These are phyloP conservation scores for Blastobotrys malaysiensis DNA, from an alignment of 1,139 yeast species.

Conservation along the genomic window DNA sequence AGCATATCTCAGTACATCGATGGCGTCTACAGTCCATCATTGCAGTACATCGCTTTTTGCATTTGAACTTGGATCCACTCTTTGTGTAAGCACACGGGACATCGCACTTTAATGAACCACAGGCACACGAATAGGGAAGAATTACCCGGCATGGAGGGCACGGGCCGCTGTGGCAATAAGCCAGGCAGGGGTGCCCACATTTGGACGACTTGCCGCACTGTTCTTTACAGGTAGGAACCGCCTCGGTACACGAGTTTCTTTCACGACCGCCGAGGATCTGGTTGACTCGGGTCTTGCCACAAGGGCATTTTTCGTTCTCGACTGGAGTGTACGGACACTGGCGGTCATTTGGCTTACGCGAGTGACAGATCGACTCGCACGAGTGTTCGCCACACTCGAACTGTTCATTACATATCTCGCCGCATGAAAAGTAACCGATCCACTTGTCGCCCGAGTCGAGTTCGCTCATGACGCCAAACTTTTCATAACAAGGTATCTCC, in stretches of 20 bases:
- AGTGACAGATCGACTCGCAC: conserved; percentile 55
- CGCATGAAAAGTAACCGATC: conserved; percentile 64
- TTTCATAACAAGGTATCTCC: conserved; percentile 21
- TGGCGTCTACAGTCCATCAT: conserved; percentile 78
- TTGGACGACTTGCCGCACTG: conserved; percentile 55
- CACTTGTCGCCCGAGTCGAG: conserved; percentile 35
- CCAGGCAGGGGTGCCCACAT: conserved; percentile 70
- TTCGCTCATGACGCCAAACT: conserved; percentile 19
- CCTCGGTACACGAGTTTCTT: conserved; percentile 54
- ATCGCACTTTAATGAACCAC: conserved; percentile 45
- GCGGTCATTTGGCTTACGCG: conserved; percentile 40
- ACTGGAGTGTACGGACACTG: conserved; percentile 63
- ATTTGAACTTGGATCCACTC: conserved; percentile 50
- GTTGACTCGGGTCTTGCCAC: conserved; percentile 53
- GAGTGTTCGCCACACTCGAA: conserved; percentile 67
- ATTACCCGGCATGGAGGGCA: conserved; percentile 58
- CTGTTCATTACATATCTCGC: conserved; percentile 42
- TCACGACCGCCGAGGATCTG: conserved; percentile 36
- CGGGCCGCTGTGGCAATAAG: conserved; percentile 69
- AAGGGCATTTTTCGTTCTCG: conserved; percentile 59
- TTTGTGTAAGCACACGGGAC: conserved; percentile 61
- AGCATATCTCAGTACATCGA: conserved; percentile 64
- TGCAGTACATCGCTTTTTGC: conserved; percentile 73
- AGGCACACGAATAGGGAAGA: conserved; percentile 45
- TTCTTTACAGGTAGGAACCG: conserved; percentile 66